These are phyloP conservation scores for Coemansia sp. DNA, from an alignment of 192 early-diverging fungal species.

Conservation along the genomic window DNA sequence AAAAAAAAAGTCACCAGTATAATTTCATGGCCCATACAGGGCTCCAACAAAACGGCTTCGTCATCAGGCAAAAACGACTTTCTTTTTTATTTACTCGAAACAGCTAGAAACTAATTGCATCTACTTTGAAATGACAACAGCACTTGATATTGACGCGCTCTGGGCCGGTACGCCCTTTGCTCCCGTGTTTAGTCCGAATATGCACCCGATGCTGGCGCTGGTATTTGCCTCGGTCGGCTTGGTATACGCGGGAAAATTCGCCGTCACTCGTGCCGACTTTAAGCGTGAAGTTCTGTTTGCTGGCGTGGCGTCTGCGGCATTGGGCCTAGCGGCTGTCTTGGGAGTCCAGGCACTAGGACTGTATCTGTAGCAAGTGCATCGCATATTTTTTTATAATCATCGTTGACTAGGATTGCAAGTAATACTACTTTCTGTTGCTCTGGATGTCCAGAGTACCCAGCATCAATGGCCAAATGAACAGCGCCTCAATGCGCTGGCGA, in stretches of 20 bases:
- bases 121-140: slow-evolving; percentile 5
- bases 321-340: slow-evolving; percentile 42
- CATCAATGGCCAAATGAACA: slow-evolving; percentile 56
- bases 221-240: slow-evolving; percentile 34
- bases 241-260: slow-evolving; percentile 42
- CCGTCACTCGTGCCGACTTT: slow-evolving; percentile 28
- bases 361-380: slow-evolving; percentile 21
- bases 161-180: slow-evolving; percentile 41
- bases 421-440: slow-evolving; percentile 5
- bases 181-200: slow-evolving; percentile 25
- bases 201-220: slow-evolving; percentile 40
- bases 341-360: slow-evolving; percentile 43
- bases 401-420: not conserved
- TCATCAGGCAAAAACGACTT: no score
- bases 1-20: no score
- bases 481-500: slow-evolving; percentile 48
- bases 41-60: no score
- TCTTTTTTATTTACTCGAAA: not conserved
- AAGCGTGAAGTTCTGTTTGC: slow-evolving; percentile 32
- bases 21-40: no score
- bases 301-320: slow-evolving; percentile 32
- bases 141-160: slow-evolving; percentile 24
- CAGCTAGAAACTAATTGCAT: not conserved
- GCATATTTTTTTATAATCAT: not conserved
- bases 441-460: slow-evolving; percentile 46